Conservation (phyloP, 305 asterid species). For the Withania somnifera region DNA sequence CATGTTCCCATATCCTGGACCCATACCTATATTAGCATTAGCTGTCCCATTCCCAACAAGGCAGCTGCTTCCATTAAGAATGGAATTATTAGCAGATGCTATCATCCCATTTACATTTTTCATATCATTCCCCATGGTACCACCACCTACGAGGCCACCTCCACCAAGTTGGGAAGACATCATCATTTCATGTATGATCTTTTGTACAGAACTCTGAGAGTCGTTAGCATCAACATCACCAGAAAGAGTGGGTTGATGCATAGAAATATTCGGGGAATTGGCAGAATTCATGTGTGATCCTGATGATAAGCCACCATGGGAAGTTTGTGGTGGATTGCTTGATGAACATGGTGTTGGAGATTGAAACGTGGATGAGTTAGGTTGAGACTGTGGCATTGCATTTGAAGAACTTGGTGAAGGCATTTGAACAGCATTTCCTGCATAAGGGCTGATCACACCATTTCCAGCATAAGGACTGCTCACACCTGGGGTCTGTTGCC, state of each 20-base stretch:
- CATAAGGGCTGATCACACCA: not conserved
- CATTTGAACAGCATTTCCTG: slow-evolving; percentile 29
- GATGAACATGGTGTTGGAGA: slow-evolving; percentile 48
- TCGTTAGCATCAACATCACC: slow-evolving; percentile 48
- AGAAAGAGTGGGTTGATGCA: slow-evolving; percentile 43
- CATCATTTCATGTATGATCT: slow-evolving; percentile 60
- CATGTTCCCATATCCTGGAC: slow-evolving; percentile 50
- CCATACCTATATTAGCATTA: slow-evolving; percentile 34
- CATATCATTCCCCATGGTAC: slow-evolving; percentile 25
- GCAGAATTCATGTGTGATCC: slow-evolving; percentile 36
- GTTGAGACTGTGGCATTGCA: slow-evolving; percentile 39
- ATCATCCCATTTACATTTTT: slow-evolving; percentile 35
- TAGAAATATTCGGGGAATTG: slow-evolving; percentile 44
- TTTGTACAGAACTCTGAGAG: slow-evolving; percentile 76
- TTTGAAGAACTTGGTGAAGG: slow-evolving; percentile 49
- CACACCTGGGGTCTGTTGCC: slow-evolving; percentile 36
- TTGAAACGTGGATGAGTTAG: slow-evolving; percentile 41
- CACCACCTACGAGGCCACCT: slow-evolving; percentile 33
- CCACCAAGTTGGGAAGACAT: slow-evolving; percentile 54
- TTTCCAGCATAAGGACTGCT: slow-evolving; percentile 29
- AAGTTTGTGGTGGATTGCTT: slow-evolving; percentile 38
- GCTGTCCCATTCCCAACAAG: slow-evolving; percentile 38
- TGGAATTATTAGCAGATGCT: slow-evolving; percentile 21
- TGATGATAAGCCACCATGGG: slow-evolving; percentile 21
- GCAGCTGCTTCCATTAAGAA: slow-evolving; percentile 34